These are phyloP conservation scores for Phytophthora sansomeana DNA, from an alignment of 352 stramenopile species.

Conservation along the genomic window DNA sequence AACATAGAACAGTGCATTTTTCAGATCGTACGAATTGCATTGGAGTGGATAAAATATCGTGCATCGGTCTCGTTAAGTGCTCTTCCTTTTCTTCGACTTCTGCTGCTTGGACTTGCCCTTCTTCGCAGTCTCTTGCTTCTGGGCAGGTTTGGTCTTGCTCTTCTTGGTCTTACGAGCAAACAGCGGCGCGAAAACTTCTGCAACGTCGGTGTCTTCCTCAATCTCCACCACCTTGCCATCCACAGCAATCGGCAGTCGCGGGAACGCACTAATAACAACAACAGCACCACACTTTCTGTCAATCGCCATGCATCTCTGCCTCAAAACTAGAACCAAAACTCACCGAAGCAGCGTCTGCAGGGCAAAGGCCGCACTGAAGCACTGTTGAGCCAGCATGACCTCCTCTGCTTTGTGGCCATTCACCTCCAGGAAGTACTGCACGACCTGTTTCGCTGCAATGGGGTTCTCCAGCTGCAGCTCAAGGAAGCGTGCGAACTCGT, in stretches of 20 bases:
- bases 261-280: slow-evolving; percentile 58
- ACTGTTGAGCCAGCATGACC: slow-evolving; percentile 61
- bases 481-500: slow-evolving; percentile 80
- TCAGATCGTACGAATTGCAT: slow-evolving; percentile 26
- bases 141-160: slow-evolving; percentile 26
- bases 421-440: slow-evolving; percentile 60
- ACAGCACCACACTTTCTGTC: slow-evolving; percentile 1
- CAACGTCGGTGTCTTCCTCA: slow-evolving; percentile 48
- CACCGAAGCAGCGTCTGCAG: slow-evolving; percentile 78
- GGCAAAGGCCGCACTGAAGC: slow-evolving; percentile 80
- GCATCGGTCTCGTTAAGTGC: slow-evolving; percentile 25
- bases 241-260: slow-evolving; percentile 59
- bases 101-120: slow-evolving; percentile 46
- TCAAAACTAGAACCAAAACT: slow-evolving; percentile 13
- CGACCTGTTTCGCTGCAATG: slow-evolving; percentile 45
- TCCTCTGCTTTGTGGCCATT: slow-evolving; percentile 64
- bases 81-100: slow-evolving; percentile 61
- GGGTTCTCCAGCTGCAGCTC: slow-evolving; percentile 74
- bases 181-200: slow-evolving; percentile 54
- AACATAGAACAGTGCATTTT: slow-evolving; percentile 32
- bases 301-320: neutral
- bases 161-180: slow-evolving; percentile 52
- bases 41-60: slow-evolving; percentile 33
- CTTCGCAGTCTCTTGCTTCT: slow-evolving; percentile 35
- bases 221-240: slow-evolving; percentile 55